Evolutionary conservation across 257 asterid species (phyloP), one percentile per base, ranked within the genome.

Genomic region (Fraxinus excelsior): DNA sequence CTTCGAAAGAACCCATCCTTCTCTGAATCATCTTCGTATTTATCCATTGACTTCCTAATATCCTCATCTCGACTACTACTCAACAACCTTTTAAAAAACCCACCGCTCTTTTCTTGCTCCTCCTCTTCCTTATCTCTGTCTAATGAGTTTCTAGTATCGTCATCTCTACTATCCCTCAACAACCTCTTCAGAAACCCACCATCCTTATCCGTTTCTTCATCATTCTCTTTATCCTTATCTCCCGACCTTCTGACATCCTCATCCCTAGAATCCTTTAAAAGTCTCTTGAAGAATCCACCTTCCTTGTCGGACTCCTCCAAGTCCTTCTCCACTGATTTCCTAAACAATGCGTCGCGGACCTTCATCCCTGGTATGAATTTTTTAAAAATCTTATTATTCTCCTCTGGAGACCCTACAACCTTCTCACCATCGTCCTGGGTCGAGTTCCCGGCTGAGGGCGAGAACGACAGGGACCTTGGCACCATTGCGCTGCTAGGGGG

Each of bases 1-100:
- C 97, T 88, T 80, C 91, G 81, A 75, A 91, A 89, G 81, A 91
- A 93, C 7, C 98, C 96, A 81, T 93, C 94, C 78, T 86, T 91
- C 86, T 93, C 96, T 10, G 82, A 82, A 69, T 90, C 95, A 72
- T 87, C 94, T 19, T 86, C 93, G 74, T 83, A 85, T 85, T 84
- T 91, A 82, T 89, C 93, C 84, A 83, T 69, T 0, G 91, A 85
- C 81, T 85, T 87, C 79, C 88, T 85, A 49, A 76, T 68, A 79
- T 90, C 89, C 62, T 89, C 97, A 83, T 91, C 94, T 75, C 86
- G 86, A 64, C 84, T 90, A 80, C 82, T 88, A 77, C 87, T 86
- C 76, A 91, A 81, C 60, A 91, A 82, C 88, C 95, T 88, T 89
- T 88, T 92, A 68, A 92, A 89, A 74, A 89, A 90, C 35, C 90